Base-by-base conservation (phyloP, 805 yeast species). In the Wickerhamomyces sydowiorum region DNA sequence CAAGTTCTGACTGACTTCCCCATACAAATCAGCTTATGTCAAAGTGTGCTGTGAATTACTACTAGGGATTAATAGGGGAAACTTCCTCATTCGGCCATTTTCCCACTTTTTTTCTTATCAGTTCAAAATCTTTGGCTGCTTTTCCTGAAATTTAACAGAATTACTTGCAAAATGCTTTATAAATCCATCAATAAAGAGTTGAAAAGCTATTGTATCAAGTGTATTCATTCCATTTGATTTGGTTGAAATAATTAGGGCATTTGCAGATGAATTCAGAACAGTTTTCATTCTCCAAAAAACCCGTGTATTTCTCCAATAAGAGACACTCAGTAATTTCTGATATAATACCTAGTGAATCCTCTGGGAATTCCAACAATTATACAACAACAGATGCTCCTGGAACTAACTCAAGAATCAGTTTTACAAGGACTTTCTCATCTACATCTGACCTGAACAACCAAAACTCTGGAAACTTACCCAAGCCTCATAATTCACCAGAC, bases 221-320 rank as follows among this genome's bases (percentile, higher is more conserved):
- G n/a, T n/a, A n/a, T n/a, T n/a, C n/a, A n/a, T n/a, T n/a, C n/a
- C n/a, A n/a, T n/a, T n/a, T n/a, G n/a, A n/a, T 25, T 9, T 6
- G 5, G 21, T n/a, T 14, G 9, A 35, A 23, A 23, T 18, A 15
- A 7, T 23, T 41, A 44, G 47, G 39, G 18, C 18, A 3, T 5
- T 15, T 12, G 5, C 25, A 18, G 24, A 44, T 47, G 50, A 45
- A 40, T n/a, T 47, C 51, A 14, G 51, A 49, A 19, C 45, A 43
- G 37, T 52, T 55, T 42, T 48, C 52, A 38, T 53, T 55, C 50
- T 47, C 55, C 17, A 56, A 56, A 54, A 56, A 46, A 46, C 58
- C 60, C 24, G 46, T 54, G 13, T 22, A 12, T 44, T 40, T 9
- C 40, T 27, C 15, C 27, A 29, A 44, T 28, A 48, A 52, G 21